These are phyloP conservation scores for Xylaria grammica DNA, from an alignment of 495 filamentous ascomycete species.

Conservation along the genomic window DNA sequence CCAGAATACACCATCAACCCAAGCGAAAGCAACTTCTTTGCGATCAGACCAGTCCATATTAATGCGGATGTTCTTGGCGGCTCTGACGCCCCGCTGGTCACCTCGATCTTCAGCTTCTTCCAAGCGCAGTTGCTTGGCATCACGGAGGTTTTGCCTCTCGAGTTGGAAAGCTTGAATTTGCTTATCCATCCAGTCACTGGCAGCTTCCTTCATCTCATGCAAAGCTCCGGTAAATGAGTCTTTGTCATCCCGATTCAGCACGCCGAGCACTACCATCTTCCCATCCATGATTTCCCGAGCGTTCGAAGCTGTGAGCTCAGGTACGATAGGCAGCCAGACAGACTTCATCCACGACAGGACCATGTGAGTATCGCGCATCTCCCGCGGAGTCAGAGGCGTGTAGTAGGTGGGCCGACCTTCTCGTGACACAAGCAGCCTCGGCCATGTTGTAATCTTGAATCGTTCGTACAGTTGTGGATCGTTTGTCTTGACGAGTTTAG, in stretches of 20 bases:
- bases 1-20: conserved; percentile 98
- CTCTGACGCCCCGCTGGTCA: conserved; percentile 82
- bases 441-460: conserved; percentile 96
- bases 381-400: conserved; percentile 76
- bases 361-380: conserved; percentile 84
- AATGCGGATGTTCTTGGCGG: conserved; percentile 91
- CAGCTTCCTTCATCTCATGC: conserved; percentile 93
- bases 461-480: conserved; percentile 71
- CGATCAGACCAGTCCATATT: conserved; percentile 84
- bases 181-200: conserved; percentile 97
- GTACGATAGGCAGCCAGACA: conserved; percentile 97
- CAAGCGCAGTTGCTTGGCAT: conserved; percentile 91
- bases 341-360: conserved; percentile 92
- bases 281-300: conserved; percentile 93
- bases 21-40: conserved; percentile 94
- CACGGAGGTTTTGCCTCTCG: conserved; percentile 88
- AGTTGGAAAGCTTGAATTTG: conserved; percentile 85
- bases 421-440: conserved; percentile 83
- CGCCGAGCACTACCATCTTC: conserved; percentile 88
- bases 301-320: conserved; percentile 89
- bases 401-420: conserved; percentile 91
- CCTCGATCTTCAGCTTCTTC: conserved; percentile 95
- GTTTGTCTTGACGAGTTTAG: conserved; percentile 86
- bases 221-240: conserved; percentile 79
- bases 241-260: conserved; percentile 77